Evolutionary conservation across 257 asterid species (phyloP), one percentile per base, ranked within the genome.

Genomic region (Scutellaria galericulata): DNA sequence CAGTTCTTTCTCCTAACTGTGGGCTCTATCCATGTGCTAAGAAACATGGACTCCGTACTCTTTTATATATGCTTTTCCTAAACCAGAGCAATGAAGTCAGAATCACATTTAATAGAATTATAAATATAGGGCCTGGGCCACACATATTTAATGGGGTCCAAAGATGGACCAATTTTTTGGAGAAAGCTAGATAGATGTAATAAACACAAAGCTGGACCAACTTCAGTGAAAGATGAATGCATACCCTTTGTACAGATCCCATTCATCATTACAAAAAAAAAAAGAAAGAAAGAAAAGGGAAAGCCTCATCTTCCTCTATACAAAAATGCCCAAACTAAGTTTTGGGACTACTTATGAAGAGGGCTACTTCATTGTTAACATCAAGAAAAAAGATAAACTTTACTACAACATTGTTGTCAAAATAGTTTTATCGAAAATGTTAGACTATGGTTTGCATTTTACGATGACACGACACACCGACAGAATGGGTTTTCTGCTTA

Each of bases 1-100:
- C 8, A 47, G 15, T 66, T 18, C 18, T 20, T 60, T 69, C 53
- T 44, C 37, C 75, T 76, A 39, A 42, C 2, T 64, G 90, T 83
- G 90, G 91, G 91, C 88, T 82, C 86, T 78, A 83, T 86, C 86
- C 90, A 87, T 80, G 92, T 84, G 92, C 85, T 68, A 13, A 78
- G 77, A 81, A 87, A 86, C 80, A 80, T 88, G 90, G 89, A 72
- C 64, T 71, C 78, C 66, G 55, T 45, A 78, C 66, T 69, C 31
- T 80, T 69, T 66, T 84, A 68, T 48, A 56, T 67, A 51, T 67
- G 82, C 10, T 5, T 12, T 12, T 12, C 83, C 70, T 80, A 58
- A 74, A 66, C 53, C 64, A 78, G 80, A 70, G 70, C 87, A 77
- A 72, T 78, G 89, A 83, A 79, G 95, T 88, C 85, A 66, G 71